Evolutionary conservation across 345 rosid species (phyloP).

Genomic region (Schrenkiella parvula): DNA sequence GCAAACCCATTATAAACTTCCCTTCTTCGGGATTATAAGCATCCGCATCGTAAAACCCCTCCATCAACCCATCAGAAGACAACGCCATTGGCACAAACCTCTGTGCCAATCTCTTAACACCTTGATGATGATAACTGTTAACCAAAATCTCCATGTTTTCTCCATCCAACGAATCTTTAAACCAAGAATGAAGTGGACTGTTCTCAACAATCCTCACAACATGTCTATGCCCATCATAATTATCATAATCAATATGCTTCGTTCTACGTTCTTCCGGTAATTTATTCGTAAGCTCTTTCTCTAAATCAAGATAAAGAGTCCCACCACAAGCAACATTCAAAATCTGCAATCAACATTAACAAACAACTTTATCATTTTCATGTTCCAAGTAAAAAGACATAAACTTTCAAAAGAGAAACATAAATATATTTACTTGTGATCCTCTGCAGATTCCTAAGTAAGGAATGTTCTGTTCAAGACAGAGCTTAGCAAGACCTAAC

Average conservation of each 20-base stretch:
- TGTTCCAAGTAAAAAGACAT: neutral
- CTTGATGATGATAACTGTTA: conserved; percentile 70
- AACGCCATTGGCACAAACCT: conserved; percentile 67
- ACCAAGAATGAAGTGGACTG: conserved; percentile 61
- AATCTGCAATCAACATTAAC: conserved; percentile 34
- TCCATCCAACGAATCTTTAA: conserved; percentile 47
- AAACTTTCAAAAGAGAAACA: neutral
- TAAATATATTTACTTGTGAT: conserved; percentile 32
- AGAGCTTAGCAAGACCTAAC: conserved; percentile 68
- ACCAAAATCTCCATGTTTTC: conserved; percentile 55
- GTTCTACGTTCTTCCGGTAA: conserved; percentile 27
- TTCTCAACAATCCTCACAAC: conserved; percentile 43
- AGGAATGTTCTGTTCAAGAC: conserved; percentile 83
- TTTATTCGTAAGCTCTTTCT: conserved; percentile 48
- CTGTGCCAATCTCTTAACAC: conserved; percentile 55
- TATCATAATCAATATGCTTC: conserved; percentile 47
- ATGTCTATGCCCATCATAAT: conserved; percentile 62
- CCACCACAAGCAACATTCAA: conserved; percentile 90
- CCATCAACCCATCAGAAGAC: conserved; percentile 60
- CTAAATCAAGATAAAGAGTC: conserved; percentile 67
- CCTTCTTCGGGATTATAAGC: conserved; percentile 62
- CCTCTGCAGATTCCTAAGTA: conserved; percentile 86
- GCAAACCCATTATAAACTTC: conserved; percentile 61
- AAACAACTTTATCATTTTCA: neutral
- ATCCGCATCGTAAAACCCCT: conserved; percentile 67